phyloP scores from a whole-genome alignment of 1,284 basidiomycete genomes.

The Ceratobasidium sp. region DNA sequence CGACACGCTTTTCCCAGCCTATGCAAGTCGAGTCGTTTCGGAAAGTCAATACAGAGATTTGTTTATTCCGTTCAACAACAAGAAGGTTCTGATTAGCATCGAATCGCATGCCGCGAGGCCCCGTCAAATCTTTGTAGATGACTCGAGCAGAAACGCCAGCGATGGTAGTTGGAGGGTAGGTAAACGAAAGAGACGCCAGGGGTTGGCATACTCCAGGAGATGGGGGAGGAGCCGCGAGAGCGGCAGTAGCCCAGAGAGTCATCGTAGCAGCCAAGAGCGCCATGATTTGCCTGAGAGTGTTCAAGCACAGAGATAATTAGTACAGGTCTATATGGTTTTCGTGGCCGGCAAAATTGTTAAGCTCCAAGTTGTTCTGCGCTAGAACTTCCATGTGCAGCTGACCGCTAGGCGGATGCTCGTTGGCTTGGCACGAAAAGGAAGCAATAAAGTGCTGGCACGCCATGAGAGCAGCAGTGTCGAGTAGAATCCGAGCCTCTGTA shows the following conservation, averaged over 20 bases:
- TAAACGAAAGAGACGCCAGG: conserved; percentile 15
- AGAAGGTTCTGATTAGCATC: conserved; percentile 59
- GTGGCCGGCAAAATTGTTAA: no score
- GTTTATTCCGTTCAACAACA: conserved; percentile 60
- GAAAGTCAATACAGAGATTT: conserved; percentile 59
- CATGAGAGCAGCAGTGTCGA: no score
- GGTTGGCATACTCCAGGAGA: conserved; percentile 26
- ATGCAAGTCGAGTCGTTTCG: conserved; percentile 47
- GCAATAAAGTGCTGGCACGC: no score
- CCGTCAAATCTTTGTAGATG: conserved; percentile 59
- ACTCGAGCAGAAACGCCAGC: conserved; percentile 57
- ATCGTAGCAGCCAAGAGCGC: neutral
- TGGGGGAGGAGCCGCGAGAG: conserved; percentile 18
- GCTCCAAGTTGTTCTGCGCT: no score
- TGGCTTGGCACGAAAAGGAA: no score
- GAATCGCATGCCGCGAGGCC: conserved; percentile 60
- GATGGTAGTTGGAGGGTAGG: conserved; percentile 48
- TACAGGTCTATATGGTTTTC: no score
- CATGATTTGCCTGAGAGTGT: no score
- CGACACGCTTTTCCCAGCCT: conserved; percentile 60
- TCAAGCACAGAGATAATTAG: no score
- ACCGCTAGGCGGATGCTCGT: no score
- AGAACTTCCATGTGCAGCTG: no score
- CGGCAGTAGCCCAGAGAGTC: neutral
- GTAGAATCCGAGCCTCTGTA: no score